phyloP scores from a whole-genome alignment of 371 early-diverging fungal genomes.

The Rhizopus delemar region DNA sequence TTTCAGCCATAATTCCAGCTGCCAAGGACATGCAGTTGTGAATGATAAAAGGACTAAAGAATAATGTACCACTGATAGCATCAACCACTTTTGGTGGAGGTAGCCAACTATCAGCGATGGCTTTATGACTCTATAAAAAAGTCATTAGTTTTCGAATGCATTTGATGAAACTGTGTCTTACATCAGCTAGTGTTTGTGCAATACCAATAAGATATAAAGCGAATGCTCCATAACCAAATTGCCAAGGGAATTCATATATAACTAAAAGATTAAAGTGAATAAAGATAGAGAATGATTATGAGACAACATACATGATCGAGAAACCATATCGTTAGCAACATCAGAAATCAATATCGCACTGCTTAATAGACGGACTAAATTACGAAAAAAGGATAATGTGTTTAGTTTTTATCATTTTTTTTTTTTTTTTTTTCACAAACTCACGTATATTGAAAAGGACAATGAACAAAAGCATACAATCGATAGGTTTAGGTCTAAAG shows the following conservation, averaged over 20 bases:
- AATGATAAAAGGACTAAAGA: slow-evolving; percentile 41
- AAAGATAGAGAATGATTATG: slow-evolving; percentile 2
- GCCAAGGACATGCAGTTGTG: slow-evolving; percentile 42
- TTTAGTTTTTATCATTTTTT: too few relatives aligned
- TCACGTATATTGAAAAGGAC: slow-evolving; percentile 29
- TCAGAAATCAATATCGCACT: slow-evolving; percentile 28
- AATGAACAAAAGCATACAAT: slow-evolving; percentile 32
- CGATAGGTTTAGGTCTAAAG: slow-evolving; percentile 33
- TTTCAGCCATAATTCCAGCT: slow-evolving; percentile 39
- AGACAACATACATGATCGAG: slow-evolving; percentile 28
- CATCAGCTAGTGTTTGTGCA: slow-evolving; percentile 36
- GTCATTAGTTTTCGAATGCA: neutral
- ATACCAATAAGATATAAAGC: slow-evolving; percentile 37
- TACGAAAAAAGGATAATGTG: too few relatives aligned
- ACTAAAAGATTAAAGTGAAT: slow-evolving; percentile 17
- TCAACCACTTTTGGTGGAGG: slow-evolving; percentile 44
- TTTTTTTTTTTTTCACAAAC: neutral
- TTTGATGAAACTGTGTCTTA: slow-evolving; percentile 7
- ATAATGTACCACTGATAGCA: slow-evolving; percentile 34
- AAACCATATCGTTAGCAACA: slow-evolving; percentile 27
- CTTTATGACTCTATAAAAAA: slow-evolving; percentile 41
- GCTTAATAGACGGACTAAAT: slow-evolving; percentile 25
- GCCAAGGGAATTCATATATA: slow-evolving; percentile 34
- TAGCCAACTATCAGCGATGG: slow-evolving; percentile 45
- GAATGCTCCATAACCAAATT: slow-evolving; percentile 30